phyloP scores from a whole-genome alignment of 129 eudicot species.

The Chrysanthemum seticuspe region DNA sequence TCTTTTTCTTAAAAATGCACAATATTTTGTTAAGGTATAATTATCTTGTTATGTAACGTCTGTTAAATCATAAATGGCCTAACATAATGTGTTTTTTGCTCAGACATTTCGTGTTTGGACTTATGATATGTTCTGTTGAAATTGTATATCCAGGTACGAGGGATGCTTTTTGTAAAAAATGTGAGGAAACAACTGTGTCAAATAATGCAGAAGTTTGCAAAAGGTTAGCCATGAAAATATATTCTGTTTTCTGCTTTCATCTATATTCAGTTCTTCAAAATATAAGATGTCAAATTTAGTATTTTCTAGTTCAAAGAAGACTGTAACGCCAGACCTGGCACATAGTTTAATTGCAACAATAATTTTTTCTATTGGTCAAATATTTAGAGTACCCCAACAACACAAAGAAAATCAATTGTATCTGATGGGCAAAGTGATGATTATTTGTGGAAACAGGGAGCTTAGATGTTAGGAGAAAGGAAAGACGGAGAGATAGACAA shows the following conservation, averaged over 20 bases:
- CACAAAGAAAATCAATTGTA: neutral
- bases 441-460: conserved; percentile 37
- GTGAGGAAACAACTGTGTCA: conserved; percentile 85
- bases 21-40: neutral
- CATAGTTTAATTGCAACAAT: neutral
- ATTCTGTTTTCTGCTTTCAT: neutral
- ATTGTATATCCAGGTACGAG: conserved; percentile 52
- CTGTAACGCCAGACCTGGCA: neutral
- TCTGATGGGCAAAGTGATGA: neutral
- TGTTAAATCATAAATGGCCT: neutral
- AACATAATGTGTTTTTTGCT: conserved; percentile 10
- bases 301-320: neutral
- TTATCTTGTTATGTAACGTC: conserved; percentile 8
- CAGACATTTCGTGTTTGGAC: conserved; percentile 15
- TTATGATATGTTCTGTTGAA: conserved; percentile 12
- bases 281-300: conserved; percentile 2
- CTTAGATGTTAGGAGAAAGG: conserved; percentile 58
- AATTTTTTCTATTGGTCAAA: conserved; percentile 13
- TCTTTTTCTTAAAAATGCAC: neutral
- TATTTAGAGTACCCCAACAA: conserved; percentile 4
- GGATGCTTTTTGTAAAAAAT: conserved; percentile 91
- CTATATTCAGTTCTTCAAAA: conserved; percentile 4
- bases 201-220: conserved; percentile 88
- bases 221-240: conserved; percentile 44
- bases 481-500: conserved; percentile 54